A percentile compares a stretch with the other conserved stretches of the same genome.
These are phyloP conservation scores for Gentiana dahurica DNA, from an alignment of 257 asterid species.

Conservation along the genomic window DNA sequence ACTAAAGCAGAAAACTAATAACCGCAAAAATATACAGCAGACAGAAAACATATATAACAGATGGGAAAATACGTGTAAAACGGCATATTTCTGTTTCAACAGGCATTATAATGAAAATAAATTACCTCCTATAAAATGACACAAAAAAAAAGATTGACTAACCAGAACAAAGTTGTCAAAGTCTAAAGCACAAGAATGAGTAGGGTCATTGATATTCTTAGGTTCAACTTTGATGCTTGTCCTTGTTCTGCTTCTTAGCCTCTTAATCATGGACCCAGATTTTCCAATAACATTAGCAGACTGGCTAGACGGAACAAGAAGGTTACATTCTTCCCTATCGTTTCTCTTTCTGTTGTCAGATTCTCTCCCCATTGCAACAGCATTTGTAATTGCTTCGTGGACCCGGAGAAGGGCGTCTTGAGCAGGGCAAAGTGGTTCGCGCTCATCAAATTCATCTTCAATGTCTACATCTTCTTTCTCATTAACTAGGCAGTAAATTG, in stretches of 20 bases:
- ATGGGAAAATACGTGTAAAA: not conserved
- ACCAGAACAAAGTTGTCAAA: conserved; percentile 91
- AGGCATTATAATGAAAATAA: not conserved
- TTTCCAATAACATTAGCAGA: conserved; percentile 85
- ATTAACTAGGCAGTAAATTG: conserved; percentile 58
- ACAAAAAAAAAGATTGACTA: conserved; percentile 18
- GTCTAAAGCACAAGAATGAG: conserved; percentile 82
- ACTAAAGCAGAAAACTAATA: not conserved
- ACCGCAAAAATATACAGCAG: conserved; percentile 2
- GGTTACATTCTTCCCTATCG: conserved; percentile 67
- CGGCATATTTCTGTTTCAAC: conserved; percentile 2
- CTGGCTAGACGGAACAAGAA: conserved; percentile 92
- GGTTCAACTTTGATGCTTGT: conserved; percentile 53
- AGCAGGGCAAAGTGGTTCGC: conserved; percentile 63
- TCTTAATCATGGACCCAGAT: conserved; percentile 79
- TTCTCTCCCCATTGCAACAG: conserved; percentile 46
- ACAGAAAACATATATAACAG: not conserved
- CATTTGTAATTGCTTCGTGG: conserved; percentile 69
- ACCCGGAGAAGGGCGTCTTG: conserved; percentile 85
- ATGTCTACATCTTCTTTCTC: conserved; percentile 67
- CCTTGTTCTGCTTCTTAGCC: conserved; percentile 58
- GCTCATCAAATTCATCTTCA: conserved; percentile 55
- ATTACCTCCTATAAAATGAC: not conserved
- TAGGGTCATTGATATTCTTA: conserved; percentile 60
- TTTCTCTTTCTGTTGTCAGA: conserved; percentile 42